These are phyloP conservation scores for Globisporangium alternatum DNA, from an alignment of 352 stramenopile species.

Conservation along the genomic window DNA sequence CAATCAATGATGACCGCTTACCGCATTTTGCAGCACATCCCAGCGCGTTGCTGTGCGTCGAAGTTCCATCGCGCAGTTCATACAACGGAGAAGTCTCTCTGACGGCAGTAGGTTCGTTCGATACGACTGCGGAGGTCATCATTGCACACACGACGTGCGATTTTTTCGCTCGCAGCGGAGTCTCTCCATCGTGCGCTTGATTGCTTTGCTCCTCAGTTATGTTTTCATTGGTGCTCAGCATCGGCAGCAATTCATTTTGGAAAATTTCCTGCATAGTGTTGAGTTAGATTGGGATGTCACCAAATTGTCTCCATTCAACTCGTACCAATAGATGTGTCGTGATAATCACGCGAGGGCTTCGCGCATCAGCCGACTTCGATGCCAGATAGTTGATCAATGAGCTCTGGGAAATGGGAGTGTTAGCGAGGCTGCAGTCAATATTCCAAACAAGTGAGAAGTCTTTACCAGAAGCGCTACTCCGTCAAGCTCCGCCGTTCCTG, in stretches of 20 bases:
- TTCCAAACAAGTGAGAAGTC: neutral
- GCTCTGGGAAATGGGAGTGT: constrained; percentile 30
- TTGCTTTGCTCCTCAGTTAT: neutral
- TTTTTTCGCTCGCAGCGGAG: neutral
- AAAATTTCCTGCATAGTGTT: constrained; percentile 52
- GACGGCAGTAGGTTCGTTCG: constrained; percentile 17
- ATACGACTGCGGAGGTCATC: constrained; percentile 41
- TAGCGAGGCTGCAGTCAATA: neutral
- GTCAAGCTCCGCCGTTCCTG: constrained; percentile 73
- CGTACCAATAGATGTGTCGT: constrained; percentile 81
- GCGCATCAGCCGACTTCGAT: constrained; percentile 20
- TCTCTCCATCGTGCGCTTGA: neutral
- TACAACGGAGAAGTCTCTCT: constrained; percentile 44
- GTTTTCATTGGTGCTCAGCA: neutral
- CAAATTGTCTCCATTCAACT: neutral
- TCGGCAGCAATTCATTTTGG: constrained; percentile 36
- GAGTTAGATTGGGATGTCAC: neutral
- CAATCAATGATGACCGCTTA: constrained; percentile 17
- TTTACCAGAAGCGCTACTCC: constrained; percentile 72
- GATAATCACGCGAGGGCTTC: constrained; percentile 59
- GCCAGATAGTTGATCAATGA: constrained; percentile 62
- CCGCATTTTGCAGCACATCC: constrained; percentile 62
- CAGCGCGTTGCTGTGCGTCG: constrained; percentile 71
- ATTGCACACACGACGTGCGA: constrained; percentile 42
- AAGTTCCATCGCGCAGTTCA: constrained; percentile 57